Base-by-base conservation (phyloP, 108 stramenopile species). In the Skeletonema menzelii region DNA sequence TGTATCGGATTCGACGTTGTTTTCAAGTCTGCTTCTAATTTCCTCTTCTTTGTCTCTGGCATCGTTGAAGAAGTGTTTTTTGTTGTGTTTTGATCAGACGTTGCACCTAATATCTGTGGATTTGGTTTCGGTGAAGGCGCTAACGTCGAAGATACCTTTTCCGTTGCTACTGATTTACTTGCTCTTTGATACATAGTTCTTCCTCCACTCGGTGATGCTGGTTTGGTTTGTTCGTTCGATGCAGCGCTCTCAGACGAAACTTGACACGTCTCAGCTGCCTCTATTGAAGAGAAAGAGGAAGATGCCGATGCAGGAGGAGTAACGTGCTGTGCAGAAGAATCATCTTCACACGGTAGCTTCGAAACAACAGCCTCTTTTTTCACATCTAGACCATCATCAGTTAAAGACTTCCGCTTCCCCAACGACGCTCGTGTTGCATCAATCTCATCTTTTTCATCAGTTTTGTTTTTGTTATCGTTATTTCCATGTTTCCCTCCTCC, bases 361-460 rank as follows among this genome's bases (percentile, higher is more conserved):
- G 62, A 63, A 63, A 26, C 62, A 38, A 26, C 30, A 42, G 35
- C 62, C 10, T 63, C 22, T 4, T 20, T 53, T 24, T 22, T 22
- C 22, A 64, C 53, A 4, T 55, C 44, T 64, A 22, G 24, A 24
- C 7, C 24, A 14, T 64, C 63, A 14, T 0, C 28, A 55, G n/a
- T 8, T 14, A 55, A 67, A 35, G 0, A 65, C 19, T 57, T 80
- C 63, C 34, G 38, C 17, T n/a, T 63, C 49, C 22, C 40, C 37
- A 28, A 79, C 77, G 17, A 79, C 77, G 17, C 69, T 42, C 11
- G 59, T 79, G 35, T 79, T 74, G 22, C 59, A 42, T 63, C 75
- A 59, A 59, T 77, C 77, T 35, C 82, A 59, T 60, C 74, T 56
- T 40, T 72, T 73, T 47, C 85, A 82, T 24, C 73, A 71, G 28